phyloP scores from a whole-genome alignment of 2,329 filamentous ascomycete genomes.

The Pestalotiopsis sp. region DNA sequence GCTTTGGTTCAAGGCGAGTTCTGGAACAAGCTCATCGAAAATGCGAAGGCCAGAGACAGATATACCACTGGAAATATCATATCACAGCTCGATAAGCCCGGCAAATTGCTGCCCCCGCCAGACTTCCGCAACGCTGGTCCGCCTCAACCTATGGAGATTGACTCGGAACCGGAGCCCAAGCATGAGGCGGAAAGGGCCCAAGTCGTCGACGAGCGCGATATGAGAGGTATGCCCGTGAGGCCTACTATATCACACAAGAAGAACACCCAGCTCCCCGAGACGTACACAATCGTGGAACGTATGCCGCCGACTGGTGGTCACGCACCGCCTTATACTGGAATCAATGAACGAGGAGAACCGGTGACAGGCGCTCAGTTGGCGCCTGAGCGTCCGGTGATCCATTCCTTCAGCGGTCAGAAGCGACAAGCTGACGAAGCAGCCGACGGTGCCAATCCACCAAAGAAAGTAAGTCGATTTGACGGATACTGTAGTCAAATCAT shows the following conservation, averaged over 20 bases:
- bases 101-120: conserved; percentile 34
- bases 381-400: conserved; percentile 32
- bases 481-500: not conserved
- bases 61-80: conserved; percentile 72
- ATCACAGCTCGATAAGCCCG: conserved; percentile 48
- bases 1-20: conserved; percentile 86
- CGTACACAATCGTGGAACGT: conserved; percentile 28
- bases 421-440: conserved; percentile 24
- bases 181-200: not conserved
- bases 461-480: conserved; percentile 25
- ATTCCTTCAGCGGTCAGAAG: conserved; percentile 29
- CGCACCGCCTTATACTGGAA: conserved; percentile 16
- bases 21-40: conserved; percentile 84
- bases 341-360: conserved; percentile 34
- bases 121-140: conserved; percentile 16
- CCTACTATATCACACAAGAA: conserved; percentile 22
- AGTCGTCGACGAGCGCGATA: conserved; percentile 27
- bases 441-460: conserved; percentile 26
- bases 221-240: conserved; percentile 28
- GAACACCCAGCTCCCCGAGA: conserved; percentile 27
- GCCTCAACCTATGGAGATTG: conserved; percentile 5
- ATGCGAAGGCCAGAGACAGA: conserved; percentile 73
- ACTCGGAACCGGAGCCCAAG: not conserved
- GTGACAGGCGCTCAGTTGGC: conserved; percentile 18
- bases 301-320: conserved; percentile 13